Conservation (phyloP, 2,329 filamentous ascomycete species). For the Dactylonectria estremocensis region DNA sequence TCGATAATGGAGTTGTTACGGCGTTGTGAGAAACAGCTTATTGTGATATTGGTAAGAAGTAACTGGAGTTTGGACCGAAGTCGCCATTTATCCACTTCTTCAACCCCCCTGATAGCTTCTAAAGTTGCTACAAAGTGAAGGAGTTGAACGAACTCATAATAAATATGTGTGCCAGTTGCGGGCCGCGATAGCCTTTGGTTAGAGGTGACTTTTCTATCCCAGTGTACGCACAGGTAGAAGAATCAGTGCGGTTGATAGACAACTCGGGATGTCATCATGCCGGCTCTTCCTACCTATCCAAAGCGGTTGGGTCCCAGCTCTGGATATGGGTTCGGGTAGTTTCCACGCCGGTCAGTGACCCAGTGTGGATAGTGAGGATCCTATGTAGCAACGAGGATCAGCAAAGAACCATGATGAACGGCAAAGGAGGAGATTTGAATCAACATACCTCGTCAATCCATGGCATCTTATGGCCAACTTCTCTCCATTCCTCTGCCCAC, state of each 20-base stretch:
- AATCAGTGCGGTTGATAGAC: no score
- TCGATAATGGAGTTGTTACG: background rate
- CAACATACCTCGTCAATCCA: conserved; percentile 36
- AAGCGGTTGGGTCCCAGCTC: background rate
- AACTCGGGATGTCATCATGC: background rate
- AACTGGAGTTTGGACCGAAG: no score
- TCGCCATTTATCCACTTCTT: no score
- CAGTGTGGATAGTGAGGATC: conserved; percentile 33
- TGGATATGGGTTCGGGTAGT: conserved; percentile 34
- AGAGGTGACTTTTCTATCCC: no score
- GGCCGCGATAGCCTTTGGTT: no score
- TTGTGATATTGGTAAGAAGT: no score
- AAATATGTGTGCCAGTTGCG: no score
- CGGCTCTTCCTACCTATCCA: background rate
- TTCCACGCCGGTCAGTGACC: conserved; percentile 3
- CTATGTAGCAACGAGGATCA: background rate
- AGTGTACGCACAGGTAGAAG: no score
- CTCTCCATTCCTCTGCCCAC: conserved; percentile 16
- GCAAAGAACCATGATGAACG: background rate
- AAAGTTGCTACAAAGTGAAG: no score
- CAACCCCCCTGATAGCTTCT: no score
- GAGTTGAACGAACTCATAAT: no score
- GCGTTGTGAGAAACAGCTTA: background rate
- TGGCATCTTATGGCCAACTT: conserved; percentile 11
- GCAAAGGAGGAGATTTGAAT: background rate